Evolutionary conservation across 1,139 yeast species (phyloP).

Genomic region (Pichia sp.): DNA sequence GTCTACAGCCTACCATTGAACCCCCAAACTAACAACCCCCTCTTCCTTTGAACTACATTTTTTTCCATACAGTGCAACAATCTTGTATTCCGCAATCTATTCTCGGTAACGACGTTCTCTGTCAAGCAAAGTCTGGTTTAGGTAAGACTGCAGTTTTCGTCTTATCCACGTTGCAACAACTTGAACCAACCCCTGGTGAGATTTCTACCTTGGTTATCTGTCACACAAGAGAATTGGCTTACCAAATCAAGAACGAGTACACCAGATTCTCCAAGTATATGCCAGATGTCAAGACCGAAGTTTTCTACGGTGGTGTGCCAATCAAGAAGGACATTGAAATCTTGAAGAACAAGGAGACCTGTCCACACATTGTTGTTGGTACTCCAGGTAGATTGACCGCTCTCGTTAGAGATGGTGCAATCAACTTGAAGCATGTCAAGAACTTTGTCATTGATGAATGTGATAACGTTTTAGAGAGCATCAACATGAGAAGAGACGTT

Average conservation of each 20-base stretch:
- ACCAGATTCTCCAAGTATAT: conserved; percentile 96
- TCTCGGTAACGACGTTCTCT: conserved; percentile 93
- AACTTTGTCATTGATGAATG: conserved; percentile 97
- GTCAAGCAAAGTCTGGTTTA: conserved; percentile 99
- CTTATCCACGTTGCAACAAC: conserved; percentile 90
- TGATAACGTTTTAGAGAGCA: conserved; percentile 90
- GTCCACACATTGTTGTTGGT: conserved; percentile 96
- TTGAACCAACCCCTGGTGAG: conserved; percentile 97
- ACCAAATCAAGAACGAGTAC: conserved; percentile 96
- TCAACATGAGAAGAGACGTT: conserved; percentile 95
- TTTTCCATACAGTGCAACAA: conserved; percentile 70
- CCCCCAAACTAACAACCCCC: conserved; percentile 1
- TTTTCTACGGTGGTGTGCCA: conserved; percentile 94
- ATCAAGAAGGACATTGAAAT: conserved; percentile 81
- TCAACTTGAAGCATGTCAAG: conserved; percentile 84
- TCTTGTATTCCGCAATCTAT: conserved; percentile 98
- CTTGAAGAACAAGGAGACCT: conserved; percentile 85
- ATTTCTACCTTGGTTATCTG: conserved; percentile 90
- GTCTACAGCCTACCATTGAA: too few species aligned
- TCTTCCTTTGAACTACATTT: background rate
- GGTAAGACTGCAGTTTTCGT: conserved; percentile 99
- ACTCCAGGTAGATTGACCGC: conserved; percentile 98
- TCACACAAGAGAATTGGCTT: conserved; percentile 98
- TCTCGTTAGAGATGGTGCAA: conserved; percentile 81
- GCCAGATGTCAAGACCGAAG: conserved; percentile 97